Conservation (phyloP, 2,329 filamentous ascomycete species). For the Diaporthe vaccinii region DNA sequence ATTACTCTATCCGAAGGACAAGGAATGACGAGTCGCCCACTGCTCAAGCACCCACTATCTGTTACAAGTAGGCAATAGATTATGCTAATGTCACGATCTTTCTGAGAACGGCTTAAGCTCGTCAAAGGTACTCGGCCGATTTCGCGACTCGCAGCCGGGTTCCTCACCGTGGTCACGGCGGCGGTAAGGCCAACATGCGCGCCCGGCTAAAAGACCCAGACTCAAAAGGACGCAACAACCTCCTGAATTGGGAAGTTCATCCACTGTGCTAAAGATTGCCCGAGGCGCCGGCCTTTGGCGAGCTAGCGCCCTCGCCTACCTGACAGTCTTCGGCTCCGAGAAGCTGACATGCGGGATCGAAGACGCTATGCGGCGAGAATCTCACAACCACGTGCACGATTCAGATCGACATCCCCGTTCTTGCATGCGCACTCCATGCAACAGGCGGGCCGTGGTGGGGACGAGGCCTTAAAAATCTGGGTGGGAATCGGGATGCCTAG, state of each 20-base stretch:
- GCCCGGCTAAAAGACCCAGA: constrained; percentile 16
- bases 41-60: not conserved
- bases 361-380: constrained; percentile 20
- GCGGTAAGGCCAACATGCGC: constrained; percentile 23
- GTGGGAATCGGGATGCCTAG: not conserved
- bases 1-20: not conserved
- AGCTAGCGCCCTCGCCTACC: constrained; percentile 23
- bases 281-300: constrained; percentile 7
- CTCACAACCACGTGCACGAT: constrained; percentile 32
- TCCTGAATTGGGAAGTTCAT: constrained; percentile 4
- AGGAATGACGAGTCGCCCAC: not conserved
- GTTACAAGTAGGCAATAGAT: not conserved
- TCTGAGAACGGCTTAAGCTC: not conserved
- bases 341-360: constrained; percentile 19
- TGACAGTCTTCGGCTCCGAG: constrained; percentile 22
- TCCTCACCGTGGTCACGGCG: not conserved
- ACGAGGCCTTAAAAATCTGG: not conserved
- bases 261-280: constrained; percentile 4
- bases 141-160: not conserved
- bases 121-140: not conserved
- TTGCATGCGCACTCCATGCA: constrained; percentile 31
- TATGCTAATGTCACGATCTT: too few relatives aligned
- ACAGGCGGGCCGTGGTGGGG: constrained; percentile 27
- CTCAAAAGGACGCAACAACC: not conserved
- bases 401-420: constrained; percentile 26